Base-by-base conservation (phyloP, 2,329 filamentous ascomycete species). In the Fusarium transvaalense region DNA sequence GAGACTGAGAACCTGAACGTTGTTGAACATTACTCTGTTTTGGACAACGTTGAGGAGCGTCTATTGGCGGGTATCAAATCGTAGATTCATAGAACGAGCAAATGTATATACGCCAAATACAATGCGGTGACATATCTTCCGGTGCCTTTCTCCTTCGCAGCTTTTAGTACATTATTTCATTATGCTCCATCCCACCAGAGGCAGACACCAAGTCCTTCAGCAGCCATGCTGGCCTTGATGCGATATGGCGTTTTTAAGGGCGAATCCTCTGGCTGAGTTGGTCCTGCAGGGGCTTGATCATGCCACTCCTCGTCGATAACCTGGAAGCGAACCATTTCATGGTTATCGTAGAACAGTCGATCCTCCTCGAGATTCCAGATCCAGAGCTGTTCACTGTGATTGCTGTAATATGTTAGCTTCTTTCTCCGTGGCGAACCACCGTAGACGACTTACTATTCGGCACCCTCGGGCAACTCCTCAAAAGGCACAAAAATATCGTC, bases 1-100 rank as follows among this genome's bases (percentile, higher is more conserved):
- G 96, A 99, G 82, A 92, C 92, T 4, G 96, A 99, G 85, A 99
- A 99, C 80, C 80, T 99, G 66, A 94, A 97, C 73, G 96, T 99
- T 25, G 87, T 97, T 75, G 94, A 97, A 78, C 95, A 98, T 80
- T 92, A 93, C 78, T 97, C 92, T 75, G 93, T 97, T 67, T 82
- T 98, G 61, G 92, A 97, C 74, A 91, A 91, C 19, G 91, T 97
- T 60, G 94, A 97, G 82, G 88, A 94, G 76, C 89, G 96, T 76
- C 82, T 99, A 61, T 82, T 98, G 75, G 85, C 85, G 76, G 81
- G 81, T 80, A 78, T 80, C 75, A 78, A 77, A 68, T 76, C 71
- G 70, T 80, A 78, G 71, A 77, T 77, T 77, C 71, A 76, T 73
- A 76, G 63, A 68, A 59, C 53, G 66, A 70, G 68, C 51, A 71